Base-by-base conservation (phyloP, 2,329 filamentous ascomycete genomes). In the Hymenoscyphus fraxineus region DNA sequence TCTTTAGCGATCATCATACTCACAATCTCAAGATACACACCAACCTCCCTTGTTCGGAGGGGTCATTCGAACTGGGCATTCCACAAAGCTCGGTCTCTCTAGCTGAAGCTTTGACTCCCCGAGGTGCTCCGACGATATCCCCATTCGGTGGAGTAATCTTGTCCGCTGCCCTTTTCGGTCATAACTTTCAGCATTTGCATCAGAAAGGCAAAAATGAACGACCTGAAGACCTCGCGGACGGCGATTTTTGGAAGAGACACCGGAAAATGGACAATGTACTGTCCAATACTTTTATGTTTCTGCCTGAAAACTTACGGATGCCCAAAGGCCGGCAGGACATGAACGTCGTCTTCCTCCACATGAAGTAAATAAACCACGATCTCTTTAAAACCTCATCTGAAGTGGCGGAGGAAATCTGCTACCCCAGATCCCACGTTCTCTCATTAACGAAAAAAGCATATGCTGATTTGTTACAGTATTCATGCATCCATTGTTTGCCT, bases 401-500 rank as follows among this genome's bases (percentile, higher is more conserved):
- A 22, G 12, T 12, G 47, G 10, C 10, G 3, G 22, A 10, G 7
- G 47, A 27, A 47, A 54, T 10, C 10, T 22, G 22, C 13, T 27
- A 19, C 47, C 22, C 19, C 47, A 12, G 47, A 22, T 22, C 22
- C 19, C 19, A 4, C 1, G 19, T n/a, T 5, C 15, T 12, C 19
- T 13, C 22, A 13, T 54, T 7, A 54, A 22, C 7, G 44, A 12
- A n/a, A 54, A 27, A 54, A 5, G 35, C 12, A 13, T 54, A 27
- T 44, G 47, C 47, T 54, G 13, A 54, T 54, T 27, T 54, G 22
- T 22, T 54, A 12, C 19, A 54, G 47, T 73, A 85, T 97, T 2
- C 93, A 97, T 73, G 92, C 93, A 0, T 89, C 91, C 1, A 85
- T 90, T 9, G 97, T 97, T 61, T 96, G 92, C 74, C 81, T 97